Conservation (phyloP, 495 filamentous ascomycete species). For the Xylaria venustula region DNA sequence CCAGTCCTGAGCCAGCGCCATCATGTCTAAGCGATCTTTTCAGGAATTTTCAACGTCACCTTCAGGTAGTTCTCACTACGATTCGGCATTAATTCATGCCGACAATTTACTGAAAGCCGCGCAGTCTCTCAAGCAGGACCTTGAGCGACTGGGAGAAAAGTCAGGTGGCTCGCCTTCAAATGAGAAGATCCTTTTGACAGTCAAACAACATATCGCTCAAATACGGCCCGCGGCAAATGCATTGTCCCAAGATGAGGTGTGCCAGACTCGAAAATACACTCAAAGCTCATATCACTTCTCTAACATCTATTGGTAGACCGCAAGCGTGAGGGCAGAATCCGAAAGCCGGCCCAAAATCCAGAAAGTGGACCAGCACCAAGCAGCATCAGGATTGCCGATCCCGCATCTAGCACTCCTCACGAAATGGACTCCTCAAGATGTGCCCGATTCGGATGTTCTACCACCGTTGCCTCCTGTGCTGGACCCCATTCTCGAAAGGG, state of each 20-base stretch:
- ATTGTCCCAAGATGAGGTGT: constrained; percentile 23
- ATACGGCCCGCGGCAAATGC: constrained; percentile 19
- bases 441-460: constrained; percentile 27
- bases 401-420: constrained; percentile 28
- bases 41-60: constrained; percentile 17
- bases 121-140: constrained; percentile 26
- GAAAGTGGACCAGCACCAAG: constrained; percentile 13
- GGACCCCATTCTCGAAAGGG: constrained; percentile 54
- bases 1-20: background rate
- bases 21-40: constrained; percentile 31
- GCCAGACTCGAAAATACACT: background rate
- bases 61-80: constrained; percentile 4
- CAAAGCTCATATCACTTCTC: background rate
- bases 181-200: constrained; percentile 16
- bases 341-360: constrained; percentile 18
- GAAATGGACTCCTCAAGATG: constrained; percentile 43
- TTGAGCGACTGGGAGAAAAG: constrained; percentile 18
- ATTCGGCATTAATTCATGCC: constrained; percentile 26
- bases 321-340: background rate
- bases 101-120: constrained; percentile 31
- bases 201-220: constrained; percentile 26
- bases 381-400: constrained; percentile 14
- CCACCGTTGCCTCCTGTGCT: constrained; percentile 60
- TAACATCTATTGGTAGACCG: constrained; percentile 9
- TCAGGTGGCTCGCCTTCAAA: constrained; percentile 8